phyloP scores from a whole-genome alignment of 106 monocot genomes.

The Amphibolis antarctica region DNA sequence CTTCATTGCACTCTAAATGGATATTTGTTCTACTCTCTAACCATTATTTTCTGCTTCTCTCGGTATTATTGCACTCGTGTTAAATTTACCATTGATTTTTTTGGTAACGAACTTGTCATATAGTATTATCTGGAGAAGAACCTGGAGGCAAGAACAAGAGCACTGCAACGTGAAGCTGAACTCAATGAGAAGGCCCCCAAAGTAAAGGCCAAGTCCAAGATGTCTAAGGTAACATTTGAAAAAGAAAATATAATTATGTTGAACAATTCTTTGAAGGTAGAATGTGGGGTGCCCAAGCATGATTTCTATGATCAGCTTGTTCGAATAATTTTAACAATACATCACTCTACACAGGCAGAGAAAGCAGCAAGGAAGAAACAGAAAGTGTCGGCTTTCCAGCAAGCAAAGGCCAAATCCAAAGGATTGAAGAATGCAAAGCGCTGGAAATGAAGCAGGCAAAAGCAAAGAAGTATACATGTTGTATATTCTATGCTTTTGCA shows the following conservation, averaged over 20 bases:
- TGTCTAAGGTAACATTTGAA: conserved; percentile 95
- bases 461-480: too few species aligned
- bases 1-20: too few species aligned
- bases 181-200: conserved; percentile 87
- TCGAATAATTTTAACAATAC: background rate
- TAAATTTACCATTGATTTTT: background rate
- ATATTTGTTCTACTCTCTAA: too few species aligned
- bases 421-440: conserved; percentile 80
- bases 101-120: too few species aligned
- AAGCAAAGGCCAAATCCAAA: conserved; percentile 83
- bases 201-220: conserved; percentile 92
- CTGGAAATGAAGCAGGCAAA: conserved; percentile 46
- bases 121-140: conserved; percentile 99
- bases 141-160: conserved; percentile 78
- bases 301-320: background rate
- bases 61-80: background rate
- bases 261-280: too few species aligned
- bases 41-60: too few species aligned
- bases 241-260: too few species aligned
- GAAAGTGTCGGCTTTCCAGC: conserved; percentile 78
- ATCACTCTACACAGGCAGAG: conserved; percentile 48
- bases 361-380: conserved; percentile 89
- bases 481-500: too few species aligned
- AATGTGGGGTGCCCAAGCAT: background rate
- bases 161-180: conserved; percentile 74